Evolutionary conservation across 2,329 filamentous ascomycete species (phyloP), one percentile per base, ranked within the genome.

Genomic region (Diaporthe sp.): DNA sequence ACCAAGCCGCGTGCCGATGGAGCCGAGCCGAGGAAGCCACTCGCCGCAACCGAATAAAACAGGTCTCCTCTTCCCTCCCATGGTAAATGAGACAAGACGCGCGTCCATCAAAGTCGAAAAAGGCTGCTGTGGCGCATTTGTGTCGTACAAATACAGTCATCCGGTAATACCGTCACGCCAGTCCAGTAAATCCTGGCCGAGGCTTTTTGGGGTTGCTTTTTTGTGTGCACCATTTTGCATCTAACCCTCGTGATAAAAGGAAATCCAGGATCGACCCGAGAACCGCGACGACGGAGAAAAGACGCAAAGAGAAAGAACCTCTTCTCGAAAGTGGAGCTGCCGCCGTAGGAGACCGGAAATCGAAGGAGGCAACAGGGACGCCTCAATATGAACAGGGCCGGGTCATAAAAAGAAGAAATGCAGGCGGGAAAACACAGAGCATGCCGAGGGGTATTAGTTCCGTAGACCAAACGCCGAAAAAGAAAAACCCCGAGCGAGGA

Each of bases 391-490:
- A 51, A 49, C 15, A 53, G 22, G 19, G 22, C 55, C 10, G 46
- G 28, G n/a, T 34, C 15, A 22, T 22, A 51, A 59, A 22, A 17
- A 59, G 10, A 57, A 17, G 55, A 67, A 44, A 65, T 3, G n/a
- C 42, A 51, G 49, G 25, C 57, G 25, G 42, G 34, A 25, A 31
- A 57, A 53, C 28, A 22, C 15, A 67, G 42, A 69, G 51, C 55
- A 72, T 71, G 65, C 72, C 67, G 46, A 39, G 49, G 67, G 72
- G 72, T 76, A 75, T 76, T 76, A 53, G 42, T 55, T 74, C 68
- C 59, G 53, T 57, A 69, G 70, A 70, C 75, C 75, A 51, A 72
- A 81, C 59, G 79, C 78, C 61, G 65, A 72, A 57, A 73, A 55
- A 25, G 17, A 25, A 75, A 25, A 59, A 73, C 57, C 75, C 67